These are phyloP conservation scores for Fusarium stilboides DNA, from an alignment of 2,329 filamentous ascomycete genomes.

Conservation along the genomic window DNA sequence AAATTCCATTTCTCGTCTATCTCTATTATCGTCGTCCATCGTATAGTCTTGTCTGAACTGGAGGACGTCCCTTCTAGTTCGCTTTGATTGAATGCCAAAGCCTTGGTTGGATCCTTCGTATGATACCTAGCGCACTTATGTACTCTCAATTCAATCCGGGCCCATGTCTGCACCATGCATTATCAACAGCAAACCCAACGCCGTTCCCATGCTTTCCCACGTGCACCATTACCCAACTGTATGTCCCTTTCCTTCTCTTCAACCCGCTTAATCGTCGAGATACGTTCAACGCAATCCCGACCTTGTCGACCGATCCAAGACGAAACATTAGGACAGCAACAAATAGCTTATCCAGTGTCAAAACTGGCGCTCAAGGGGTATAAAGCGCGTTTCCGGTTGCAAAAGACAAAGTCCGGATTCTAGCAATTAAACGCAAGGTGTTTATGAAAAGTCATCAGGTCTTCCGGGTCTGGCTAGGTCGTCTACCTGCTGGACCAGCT, in stretches of 20 bases:
- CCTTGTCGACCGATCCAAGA: conserved; percentile 34
- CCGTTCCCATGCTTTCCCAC: conserved; percentile 48
- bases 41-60: conserved; percentile 27
- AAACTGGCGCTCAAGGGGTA: conserved; percentile 42
- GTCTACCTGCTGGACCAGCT: conserved; percentile 67
- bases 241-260: conserved; percentile 34
- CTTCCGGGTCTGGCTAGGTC: conserved; percentile 53
- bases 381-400: conserved; percentile 34
- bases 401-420: conserved; percentile 27
- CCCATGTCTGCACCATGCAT: conserved; percentile 38
- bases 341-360: conserved; percentile 29
- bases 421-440: conserved; percentile 35
- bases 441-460: conserved; percentile 65
- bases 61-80: conserved; percentile 23
- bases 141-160: conserved; percentile 28
- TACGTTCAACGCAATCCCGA: conserved; percentile 34
- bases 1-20: conserved; percentile 44
- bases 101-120: conserved; percentile 11
- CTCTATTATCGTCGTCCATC: conserved; percentile 46
- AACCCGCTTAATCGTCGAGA: conserved; percentile 21
- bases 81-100: conserved; percentile 26
- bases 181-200: conserved; percentile 47
- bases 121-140: conserved; percentile 19
- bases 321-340: conserved; percentile 31
- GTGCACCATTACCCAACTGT: conserved; percentile 47